A percentile compares a stretch with the other conserved stretches of the same genome.
Evolutionary conservation across 1,284 basidiomycete species (phyloP).

Genomic region (Ustilago shanxiensis): DNA sequence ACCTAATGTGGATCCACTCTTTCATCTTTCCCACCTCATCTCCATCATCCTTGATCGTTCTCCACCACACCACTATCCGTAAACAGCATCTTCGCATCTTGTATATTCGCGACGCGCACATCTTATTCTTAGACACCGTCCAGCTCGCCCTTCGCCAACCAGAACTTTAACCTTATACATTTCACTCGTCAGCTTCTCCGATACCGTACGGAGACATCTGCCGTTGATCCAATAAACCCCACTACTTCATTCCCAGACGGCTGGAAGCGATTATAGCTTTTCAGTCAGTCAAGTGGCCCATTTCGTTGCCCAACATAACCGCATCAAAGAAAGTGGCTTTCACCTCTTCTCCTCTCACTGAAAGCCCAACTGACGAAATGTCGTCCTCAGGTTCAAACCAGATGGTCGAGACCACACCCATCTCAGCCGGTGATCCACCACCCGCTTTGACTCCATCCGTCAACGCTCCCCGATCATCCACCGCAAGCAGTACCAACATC

Average conservation of each 20-base stretch:
- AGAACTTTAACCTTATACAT: background rate
- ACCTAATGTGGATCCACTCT: background rate
- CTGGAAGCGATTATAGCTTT: constrained; percentile 8
- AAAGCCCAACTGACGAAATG: constrained; percentile 16
- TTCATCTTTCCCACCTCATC: background rate
- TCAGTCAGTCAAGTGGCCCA: constrained; percentile 5
- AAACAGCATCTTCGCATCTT: background rate
- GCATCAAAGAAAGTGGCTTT: constrained; percentile 24
- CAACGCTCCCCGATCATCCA: background rate
- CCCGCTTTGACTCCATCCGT: constrained; percentile 5
- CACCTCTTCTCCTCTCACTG: constrained; percentile 9
- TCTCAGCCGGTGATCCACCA: constrained; percentile 3
- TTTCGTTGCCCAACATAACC: constrained; percentile 16
- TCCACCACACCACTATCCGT: background rate
- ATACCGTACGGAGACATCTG: background rate
- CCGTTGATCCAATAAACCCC: background rate
- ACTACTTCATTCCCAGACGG: background rate
- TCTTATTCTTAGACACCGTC: background rate
- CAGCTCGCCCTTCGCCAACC: background rate
- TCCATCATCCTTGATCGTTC: background rate
- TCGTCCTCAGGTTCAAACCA: constrained; percentile 14
- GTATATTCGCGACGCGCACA: background rate
- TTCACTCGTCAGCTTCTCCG: background rate
- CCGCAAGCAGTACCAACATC: constrained; percentile 17
- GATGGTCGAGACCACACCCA: background rate